These are phyloP conservation scores for Cordyceps pruinosa DNA, from an alignment of 2,329 filamentous ascomycete genomes.

Conservation along the genomic window DNA sequence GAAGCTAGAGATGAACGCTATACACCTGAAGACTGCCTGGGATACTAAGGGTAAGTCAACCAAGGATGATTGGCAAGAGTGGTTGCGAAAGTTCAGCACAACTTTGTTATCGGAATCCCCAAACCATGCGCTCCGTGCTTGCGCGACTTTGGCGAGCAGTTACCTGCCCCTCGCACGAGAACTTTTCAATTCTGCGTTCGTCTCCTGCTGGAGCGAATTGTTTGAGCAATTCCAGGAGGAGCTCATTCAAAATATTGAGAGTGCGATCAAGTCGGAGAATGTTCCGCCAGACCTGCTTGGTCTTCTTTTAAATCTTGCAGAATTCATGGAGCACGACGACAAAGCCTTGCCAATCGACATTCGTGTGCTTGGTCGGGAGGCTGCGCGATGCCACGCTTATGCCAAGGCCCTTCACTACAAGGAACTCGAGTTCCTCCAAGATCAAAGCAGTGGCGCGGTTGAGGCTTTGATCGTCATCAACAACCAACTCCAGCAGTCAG, in stretches of 20 bases:
- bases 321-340: constrained; percentile 99
- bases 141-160: constrained; percentile 81
- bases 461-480: constrained; percentile 99
- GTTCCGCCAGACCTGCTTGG: constrained; percentile 94
- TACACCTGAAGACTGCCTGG: constrained; percentile 95
- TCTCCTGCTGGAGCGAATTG: constrained; percentile 96
- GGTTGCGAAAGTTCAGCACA: constrained; percentile 94
- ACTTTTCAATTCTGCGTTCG: constrained; percentile 97
- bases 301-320: constrained; percentile 87
- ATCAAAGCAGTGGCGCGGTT: constrained; percentile 90
- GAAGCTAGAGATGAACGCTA: constrained; percentile 94
- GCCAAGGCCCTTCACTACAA: constrained; percentile 99
- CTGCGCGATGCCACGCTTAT: constrained; percentile 93
- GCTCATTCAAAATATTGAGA: constrained; percentile 90
- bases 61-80: constrained; percentile 98
- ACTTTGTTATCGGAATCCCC: constrained; percentile 92
- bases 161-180: constrained; percentile 88
- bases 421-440: constrained; percentile 94
- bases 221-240: constrained; percentile 97
- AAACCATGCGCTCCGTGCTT: constrained; percentile 88
- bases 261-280: constrained; percentile 87
- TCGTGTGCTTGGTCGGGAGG: constrained; percentile 85
- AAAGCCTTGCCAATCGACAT: constrained; percentile 98
- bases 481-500: constrained; percentile 96
- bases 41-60: constrained; percentile 95